These are phyloP conservation scores for Aspergillus arachidicola DNA, from an alignment of 2,329 filamentous ascomycete genomes.

Conservation along the genomic window DNA sequence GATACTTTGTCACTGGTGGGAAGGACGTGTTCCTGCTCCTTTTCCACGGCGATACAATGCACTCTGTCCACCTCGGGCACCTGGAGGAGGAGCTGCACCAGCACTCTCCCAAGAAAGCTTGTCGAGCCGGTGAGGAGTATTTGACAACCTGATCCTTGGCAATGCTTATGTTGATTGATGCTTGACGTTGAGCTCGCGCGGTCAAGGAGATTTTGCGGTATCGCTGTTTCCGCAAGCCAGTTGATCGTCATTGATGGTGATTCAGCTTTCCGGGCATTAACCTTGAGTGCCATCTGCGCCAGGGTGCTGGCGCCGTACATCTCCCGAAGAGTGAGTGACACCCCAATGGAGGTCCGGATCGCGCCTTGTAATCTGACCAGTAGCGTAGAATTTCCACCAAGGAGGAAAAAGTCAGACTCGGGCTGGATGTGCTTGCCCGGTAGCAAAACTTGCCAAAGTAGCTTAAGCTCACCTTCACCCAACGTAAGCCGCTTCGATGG, in stretches of 20 bases:
- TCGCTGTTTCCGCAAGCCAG: conserved; percentile 10
- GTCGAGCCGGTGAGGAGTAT: conserved; percentile 6
- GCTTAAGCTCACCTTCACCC: conserved; percentile 20
- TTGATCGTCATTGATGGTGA: conserved; percentile 4
- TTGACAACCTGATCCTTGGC: neutral
- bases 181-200: neutral
- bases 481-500: conserved; percentile 8
- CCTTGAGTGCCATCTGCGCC: conserved; percentile 7
- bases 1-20: neutral
- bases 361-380: conserved; percentile 31
- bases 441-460: conserved; percentile 26
- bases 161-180: neutral
- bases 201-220: conserved; percentile 4
- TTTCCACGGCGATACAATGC: conserved; percentile 7
- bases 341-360: conserved; percentile 26
- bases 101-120: conserved; percentile 1
- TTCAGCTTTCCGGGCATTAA: conserved; percentile 1
- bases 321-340: conserved; percentile 3
- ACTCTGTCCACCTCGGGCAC: neutral
- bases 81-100: neutral
- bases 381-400: conserved; percentile 41
- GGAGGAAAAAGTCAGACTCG: conserved; percentile 34
- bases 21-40: neutral
- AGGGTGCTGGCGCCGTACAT: conserved; percentile 8
- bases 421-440: neutral